These are phyloP conservation scores for Paramecium biaurelia DNA, from an alignment of 73 alveolate species.

Conservation along the genomic window DNA sequence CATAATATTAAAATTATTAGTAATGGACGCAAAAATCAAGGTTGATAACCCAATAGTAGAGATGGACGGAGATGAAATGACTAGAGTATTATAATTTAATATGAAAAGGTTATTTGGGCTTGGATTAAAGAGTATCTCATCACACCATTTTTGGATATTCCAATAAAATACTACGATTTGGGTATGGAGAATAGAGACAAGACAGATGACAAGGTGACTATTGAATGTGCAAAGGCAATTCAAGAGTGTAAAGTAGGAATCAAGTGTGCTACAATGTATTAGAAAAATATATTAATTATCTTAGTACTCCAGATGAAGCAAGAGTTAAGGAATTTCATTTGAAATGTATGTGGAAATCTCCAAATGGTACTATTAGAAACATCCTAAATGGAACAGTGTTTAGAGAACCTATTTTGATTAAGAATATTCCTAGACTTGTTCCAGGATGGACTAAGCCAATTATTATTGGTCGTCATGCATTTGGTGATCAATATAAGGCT, in stretches of 20 bases:
- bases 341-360: constrained; percentile 86
- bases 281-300: not conserved
- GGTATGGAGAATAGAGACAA: constrained; percentile 84
- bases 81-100: constrained; percentile 18
- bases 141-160: constrained; percentile 81
- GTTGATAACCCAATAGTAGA: constrained; percentile 82
- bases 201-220: constrained; percentile 85
- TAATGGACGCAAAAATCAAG: constrained; percentile 64
- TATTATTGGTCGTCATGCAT: constrained; percentile 85
- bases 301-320: constrained; percentile 85
- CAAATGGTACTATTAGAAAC: constrained; percentile 90
- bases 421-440: constrained; percentile 84
- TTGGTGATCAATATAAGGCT: constrained; percentile 87
- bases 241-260: constrained; percentile 83
- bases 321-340: constrained; percentile 80
- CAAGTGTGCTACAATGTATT: constrained; percentile 87
- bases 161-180: constrained; percentile 84
- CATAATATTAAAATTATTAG: not conserved
- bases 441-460: constrained; percentile 89
- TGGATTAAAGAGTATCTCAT: constrained; percentile 74
- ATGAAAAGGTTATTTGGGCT: constrained; percentile 67
- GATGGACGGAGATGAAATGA: constrained; percentile 84
- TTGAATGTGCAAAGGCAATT: constrained; percentile 87
- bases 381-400: constrained; percentile 84
- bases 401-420: constrained; percentile 86